Base-by-base conservation (phyloP, 2,329 filamentous ascomycete genomes). In the Cercospora berteroae region DNA sequence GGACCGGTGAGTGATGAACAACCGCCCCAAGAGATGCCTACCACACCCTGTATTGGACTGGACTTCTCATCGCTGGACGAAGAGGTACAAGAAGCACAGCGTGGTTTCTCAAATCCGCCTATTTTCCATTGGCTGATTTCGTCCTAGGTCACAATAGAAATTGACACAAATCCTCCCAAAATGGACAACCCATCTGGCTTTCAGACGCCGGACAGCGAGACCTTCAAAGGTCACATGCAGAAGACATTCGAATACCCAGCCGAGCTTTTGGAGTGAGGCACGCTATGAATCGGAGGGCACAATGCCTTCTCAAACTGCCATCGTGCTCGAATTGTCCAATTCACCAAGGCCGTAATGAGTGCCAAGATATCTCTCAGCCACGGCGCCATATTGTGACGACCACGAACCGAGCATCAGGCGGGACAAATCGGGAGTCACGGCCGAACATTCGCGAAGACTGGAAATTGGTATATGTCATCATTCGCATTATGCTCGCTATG, bases 1-100 rank as follows among this genome's bases (percentile, higher is more conserved):
- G 87, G 88, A 75, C 88, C 88, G 81, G 87, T 89, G 86, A 83
- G 87, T 87, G 66, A 63, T 50, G 61, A 58, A 6, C 48, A 55
- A 44, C 50, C 50, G 33, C 61, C 61, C 61, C 50, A 57, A 58
- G 66, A 65, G 27, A 66, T 68, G 56, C 63, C 68, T 25, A 48
- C 60, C 42, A 66, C 63, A 25, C 68, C 67, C 39, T 61, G 67
- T 33, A 62, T 69, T 18, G 63, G 68, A 74, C 78, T 86, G 73
- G 82, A 87, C 77, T 87, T 83, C 79, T 80, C 80, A 79, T 86
- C 83, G 80, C 79, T 83, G 74, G 84, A 87, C 77, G 83, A 82
- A 79, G 84, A 82, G 83, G 85, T 87, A 85, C 58, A 69, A 66
- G 62, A 60, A 62, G 52, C 69, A 52, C 70, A 67, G 68, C 62